A percentile compares a stretch with the other conserved stretches of the same genome.
phyloP scores from a whole-genome alignment of 2,329 filamentous ascomycete species.

The Xylariales sp. region DNA sequence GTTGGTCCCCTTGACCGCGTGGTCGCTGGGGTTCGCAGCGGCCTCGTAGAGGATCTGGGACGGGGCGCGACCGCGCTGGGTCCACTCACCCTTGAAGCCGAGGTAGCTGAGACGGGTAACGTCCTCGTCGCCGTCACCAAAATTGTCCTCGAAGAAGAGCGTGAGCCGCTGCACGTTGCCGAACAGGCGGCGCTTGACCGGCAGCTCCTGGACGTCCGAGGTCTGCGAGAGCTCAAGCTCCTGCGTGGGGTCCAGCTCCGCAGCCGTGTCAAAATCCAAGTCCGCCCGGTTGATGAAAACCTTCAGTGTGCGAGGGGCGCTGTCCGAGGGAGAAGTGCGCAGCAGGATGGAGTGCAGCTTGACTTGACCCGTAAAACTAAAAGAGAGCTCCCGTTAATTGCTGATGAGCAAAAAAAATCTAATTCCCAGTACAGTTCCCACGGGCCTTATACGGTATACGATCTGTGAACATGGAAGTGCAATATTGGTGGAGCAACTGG shows the following conservation, averaged over 20 bases:
- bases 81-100: conserved; percentile 93
- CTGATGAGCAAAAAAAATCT: too few species aligned
- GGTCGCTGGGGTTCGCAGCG: conserved; percentile 86
- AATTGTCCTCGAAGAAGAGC: conserved; percentile 92
- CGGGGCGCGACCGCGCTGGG: conserved; percentile 77
- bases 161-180: conserved; percentile 77
- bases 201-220: conserved; percentile 78
- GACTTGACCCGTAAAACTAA: conserved; percentile 88
- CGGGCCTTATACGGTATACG: too few species aligned
- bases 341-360: conserved; percentile 88
- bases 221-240: conserved; percentile 73
- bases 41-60: conserved; percentile 89
- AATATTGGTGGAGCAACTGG: too few species aligned
- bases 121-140: conserved; percentile 74
- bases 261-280: conserved; percentile 76
- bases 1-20: conserved; percentile 59
- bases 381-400: too few species aligned
- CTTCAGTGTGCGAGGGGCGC: conserved; percentile 77
- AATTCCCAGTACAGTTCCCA: too few species aligned
- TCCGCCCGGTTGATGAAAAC: conserved; percentile 84
- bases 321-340: conserved; percentile 66
- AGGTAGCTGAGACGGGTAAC: conserved; percentile 76
- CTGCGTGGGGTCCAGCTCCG: conserved; percentile 68
- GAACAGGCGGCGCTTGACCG: conserved; percentile 84
- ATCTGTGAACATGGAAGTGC: too few species aligned